Percentiles rank a stretch among this genome's conserved stretches.
phyloP scores from a whole-genome alignment of 805 yeast genomes.

The Metschnikowia anglica region DNA sequence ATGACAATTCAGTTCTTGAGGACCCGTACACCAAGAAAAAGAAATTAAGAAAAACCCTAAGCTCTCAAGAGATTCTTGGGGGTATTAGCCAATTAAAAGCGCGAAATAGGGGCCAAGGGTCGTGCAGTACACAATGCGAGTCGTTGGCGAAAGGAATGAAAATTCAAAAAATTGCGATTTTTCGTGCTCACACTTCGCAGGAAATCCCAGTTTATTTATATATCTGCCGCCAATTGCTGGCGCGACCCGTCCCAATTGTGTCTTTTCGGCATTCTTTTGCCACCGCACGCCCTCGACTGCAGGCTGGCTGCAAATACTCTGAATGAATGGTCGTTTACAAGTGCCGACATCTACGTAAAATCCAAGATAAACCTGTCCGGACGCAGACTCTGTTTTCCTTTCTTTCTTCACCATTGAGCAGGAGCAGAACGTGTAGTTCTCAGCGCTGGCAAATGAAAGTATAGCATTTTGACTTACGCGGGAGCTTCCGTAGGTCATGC shows the following conservation, averaged over 20 bases:
- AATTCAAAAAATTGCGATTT: conserved; percentile 18
- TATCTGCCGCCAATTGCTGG: conserved; percentile 22
- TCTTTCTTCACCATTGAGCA: too few species aligned
- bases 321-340: background rate
- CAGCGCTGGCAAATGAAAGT: background rate
- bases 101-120: conserved; percentile 7
- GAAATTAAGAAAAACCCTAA: background rate
- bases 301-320: conserved; percentile 13
- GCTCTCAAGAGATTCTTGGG: background rate
- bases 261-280: conserved; percentile 11
- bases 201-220: conserved; percentile 25
- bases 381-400: too few species aligned
- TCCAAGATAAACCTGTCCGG: too few species aligned
- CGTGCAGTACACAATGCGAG: conserved; percentile 18
- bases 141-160: conserved; percentile 14
- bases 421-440: too few species aligned
- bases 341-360: background rate
- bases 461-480: background rate
- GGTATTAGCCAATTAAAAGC: conserved; percentile 10
- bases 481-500: conserved; percentile 6
- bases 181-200: conserved; percentile 18
- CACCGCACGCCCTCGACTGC: conserved; percentile 19
- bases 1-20: background rate
- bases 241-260: conserved; percentile 17
- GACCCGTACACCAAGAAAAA: conserved; percentile 15